Conservation (phyloP, 208 protist species). For the Tritrichomonas foetus region DNA sequence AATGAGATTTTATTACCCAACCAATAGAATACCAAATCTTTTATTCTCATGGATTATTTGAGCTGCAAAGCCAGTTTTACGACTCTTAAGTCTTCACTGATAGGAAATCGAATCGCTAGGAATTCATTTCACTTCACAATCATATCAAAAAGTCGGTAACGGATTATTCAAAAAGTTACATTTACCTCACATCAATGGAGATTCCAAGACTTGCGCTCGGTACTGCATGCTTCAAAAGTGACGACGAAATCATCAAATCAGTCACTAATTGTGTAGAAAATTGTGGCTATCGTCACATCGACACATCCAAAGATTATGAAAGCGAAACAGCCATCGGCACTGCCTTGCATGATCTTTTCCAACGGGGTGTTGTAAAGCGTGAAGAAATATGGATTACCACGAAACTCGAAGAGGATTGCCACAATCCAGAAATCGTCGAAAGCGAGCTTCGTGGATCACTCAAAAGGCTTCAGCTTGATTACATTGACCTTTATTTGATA, state of each 20-base stretch:
- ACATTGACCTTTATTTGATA: neutral
- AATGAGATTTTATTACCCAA: too few species aligned
- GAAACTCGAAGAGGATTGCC: neutral
- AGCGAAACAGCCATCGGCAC: neutral
- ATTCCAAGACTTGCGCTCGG: too few species aligned
- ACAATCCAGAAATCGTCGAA: neutral
- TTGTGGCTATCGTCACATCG: neutral
- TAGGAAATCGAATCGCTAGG: too few species aligned
- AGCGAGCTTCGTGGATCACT: neutral
- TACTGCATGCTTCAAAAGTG: too few species aligned
- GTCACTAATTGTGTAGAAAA: neutral
- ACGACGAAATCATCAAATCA: neutral
- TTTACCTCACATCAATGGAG: too few species aligned
- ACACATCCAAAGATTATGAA: neutral
- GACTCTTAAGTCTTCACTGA: too few species aligned
- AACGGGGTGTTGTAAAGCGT: neutral
- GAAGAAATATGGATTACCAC: constrained; percentile 22
- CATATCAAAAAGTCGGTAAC: too few species aligned
- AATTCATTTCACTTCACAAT: too few species aligned
- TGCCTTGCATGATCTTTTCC: neutral
- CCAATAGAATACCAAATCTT: too few species aligned
- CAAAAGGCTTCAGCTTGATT: neutral
- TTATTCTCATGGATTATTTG: too few species aligned
- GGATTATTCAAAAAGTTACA: too few species aligned
- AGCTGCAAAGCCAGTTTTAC: too few species aligned